Percentiles rank a stretch among this genome's conserved stretches.
Conservation (phyloP, 2,329 filamentous ascomycete species). For the Clarireedia paspali region DNA sequence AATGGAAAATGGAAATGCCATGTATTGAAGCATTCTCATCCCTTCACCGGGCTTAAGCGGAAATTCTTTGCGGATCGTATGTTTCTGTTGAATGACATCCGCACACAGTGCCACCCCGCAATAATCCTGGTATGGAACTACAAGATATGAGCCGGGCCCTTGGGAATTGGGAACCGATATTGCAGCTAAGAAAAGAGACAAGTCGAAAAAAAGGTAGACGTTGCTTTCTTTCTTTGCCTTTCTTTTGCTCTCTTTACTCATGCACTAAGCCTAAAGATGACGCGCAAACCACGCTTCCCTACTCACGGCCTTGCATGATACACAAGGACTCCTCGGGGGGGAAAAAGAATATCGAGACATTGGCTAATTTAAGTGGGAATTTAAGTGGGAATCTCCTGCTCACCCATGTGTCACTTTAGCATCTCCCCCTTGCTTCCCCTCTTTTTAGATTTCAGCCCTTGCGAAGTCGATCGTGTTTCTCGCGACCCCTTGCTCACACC, state of each 20-base stretch:
- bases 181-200: neutral
- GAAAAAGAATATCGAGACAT: neutral
- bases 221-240: neutral
- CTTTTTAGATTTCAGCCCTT: constrained; percentile 1
- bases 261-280: constrained; percentile 5
- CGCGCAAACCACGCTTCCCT: constrained; percentile 1
- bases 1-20: neutral
- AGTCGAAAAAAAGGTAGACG: neutral
- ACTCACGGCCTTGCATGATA: neutral
- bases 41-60: neutral
- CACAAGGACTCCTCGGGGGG: neutral
- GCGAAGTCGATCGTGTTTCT: constrained; percentile 8
- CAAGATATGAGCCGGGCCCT: constrained; percentile 7
- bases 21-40: no score
- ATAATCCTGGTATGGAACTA: constrained; percentile 5
- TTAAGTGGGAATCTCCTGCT: neutral
- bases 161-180: constrained; percentile 7
- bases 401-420: neutral
- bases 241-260: neutral
- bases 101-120: constrained; percentile 9
- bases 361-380: neutral
- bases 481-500: neutral
- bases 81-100: neutral
- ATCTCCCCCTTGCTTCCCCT: constrained; percentile 3
- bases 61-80: neutral